These are phyloP conservation scores for Dicorynia guianensis DNA, from an alignment of 306 rosid genomes.

Conservation along the genomic window DNA sequence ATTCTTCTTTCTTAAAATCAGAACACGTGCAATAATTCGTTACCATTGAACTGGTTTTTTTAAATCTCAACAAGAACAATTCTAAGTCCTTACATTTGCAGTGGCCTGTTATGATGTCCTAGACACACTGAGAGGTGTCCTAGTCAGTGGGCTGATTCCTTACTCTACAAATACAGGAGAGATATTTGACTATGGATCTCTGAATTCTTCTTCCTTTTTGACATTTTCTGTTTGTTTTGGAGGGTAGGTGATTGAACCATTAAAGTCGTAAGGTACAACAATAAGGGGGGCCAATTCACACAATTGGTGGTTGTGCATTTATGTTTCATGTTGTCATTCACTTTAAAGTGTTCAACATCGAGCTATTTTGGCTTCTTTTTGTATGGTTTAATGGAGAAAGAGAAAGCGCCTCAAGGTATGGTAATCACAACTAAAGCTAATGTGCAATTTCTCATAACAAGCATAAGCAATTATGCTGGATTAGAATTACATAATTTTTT, in stretches of 20 bases:
- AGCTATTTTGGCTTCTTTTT: neutral
- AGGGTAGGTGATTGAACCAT: neutral
- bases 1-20: too few relatives aligned
- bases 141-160: neutral
- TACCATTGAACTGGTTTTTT: too few relatives aligned
- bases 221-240: conserved; percentile 85
- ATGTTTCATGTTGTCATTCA: neutral
- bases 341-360: neutral
- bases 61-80: neutral
- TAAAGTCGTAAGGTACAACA: neutral
- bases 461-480: neutral
- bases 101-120: neutral
- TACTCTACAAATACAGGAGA: neutral
- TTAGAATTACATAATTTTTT: too few relatives aligned
- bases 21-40: too few relatives aligned
- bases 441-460: neutral
- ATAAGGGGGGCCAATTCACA: neutral
- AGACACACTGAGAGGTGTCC: neutral
- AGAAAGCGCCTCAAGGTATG: neutral
- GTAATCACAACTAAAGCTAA: neutral
- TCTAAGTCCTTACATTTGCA: neutral
- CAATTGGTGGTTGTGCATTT: neutral
- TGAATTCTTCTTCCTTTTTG: conserved; percentile 78
- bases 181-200: too few relatives aligned
- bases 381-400: neutral